Base-by-base conservation (phyloP, 345 rosid genomes). In the Erodium maritimum region DNA sequence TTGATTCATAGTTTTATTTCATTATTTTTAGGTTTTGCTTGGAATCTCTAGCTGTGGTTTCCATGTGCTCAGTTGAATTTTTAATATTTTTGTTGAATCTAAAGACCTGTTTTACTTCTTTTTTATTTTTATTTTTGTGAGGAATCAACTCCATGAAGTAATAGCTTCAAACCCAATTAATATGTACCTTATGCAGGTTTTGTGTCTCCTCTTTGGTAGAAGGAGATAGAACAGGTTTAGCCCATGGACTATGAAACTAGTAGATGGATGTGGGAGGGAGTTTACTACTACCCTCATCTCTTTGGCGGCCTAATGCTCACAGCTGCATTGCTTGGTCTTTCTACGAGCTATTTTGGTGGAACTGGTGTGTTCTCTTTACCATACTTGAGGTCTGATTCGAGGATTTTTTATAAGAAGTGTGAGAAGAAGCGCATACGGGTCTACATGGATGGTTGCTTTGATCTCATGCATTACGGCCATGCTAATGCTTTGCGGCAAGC, bases 361-460 rank as follows among this genome's bases (percentile, higher is more conserved):
- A 67, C 78, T 45, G 85, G 81, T 23, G 64, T 78, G 19, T 74
- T 77, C 13, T 75, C 77, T 7, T 61, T 81, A 54, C 78, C 81
- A 0, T 69, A 63, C 50, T 50, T 71, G 52, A 63, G 78, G 75
- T 73, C 73, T 3, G 80, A 77, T 67, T 67, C 52, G 37, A 82
- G 80, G 45, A 54, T 73, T 29, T 79, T 81, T 25, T 73, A 61
- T 14, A 78, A 74, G 67, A 77, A 58, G 64, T 18, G 54, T 2
- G 73, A 77, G 54, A 83, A 73, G 72, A 88, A 74, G 77, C 79
- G 69, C 0, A 67, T 86, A 18, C 90, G 97, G 17, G 97, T 91
- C 55, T 91, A 86, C 85, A 91, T 91, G 97, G 97, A 91, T 62
- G 97, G 97, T 55, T 88, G 97, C 76, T 91, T 91, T 73, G 96